Base-by-base conservation (phyloP, 768 basidiomycete species). In the Panaeolus papilionaceus region DNA sequence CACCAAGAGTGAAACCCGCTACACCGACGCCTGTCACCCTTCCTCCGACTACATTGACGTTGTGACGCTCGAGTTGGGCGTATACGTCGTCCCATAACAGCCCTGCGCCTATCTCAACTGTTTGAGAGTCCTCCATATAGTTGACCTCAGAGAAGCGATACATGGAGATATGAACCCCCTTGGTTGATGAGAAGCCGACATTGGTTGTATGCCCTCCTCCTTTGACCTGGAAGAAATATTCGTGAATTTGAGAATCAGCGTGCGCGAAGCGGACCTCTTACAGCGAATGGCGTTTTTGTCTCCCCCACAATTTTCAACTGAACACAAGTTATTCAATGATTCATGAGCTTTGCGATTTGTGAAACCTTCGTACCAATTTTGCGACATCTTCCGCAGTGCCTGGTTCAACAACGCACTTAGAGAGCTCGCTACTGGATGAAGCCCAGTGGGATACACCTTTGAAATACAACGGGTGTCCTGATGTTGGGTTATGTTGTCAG, bases 21-120 rank as follows among this genome's bases (percentile, higher is more conserved):
- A 89, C 86, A 38, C 88, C 88, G 33, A 88, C 84, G 10, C 88
- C 88, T 7, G 83, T 75, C 4, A 88, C 85, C 1, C 89, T 79
- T 3, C 85, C 88, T 0, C 90, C 90, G 5, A 89, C 81, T 16
- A 90, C 87, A 58, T 81, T 87, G 6, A 88, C 84, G 6, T 78
- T 79, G 65, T 79, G 71, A 0, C 84, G 85, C 47, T 75, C 80
- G 3, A 92, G 80, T 7, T 83, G 84, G 3, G 79, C 78, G 69
- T 90, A 91, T 1, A 76, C 88, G 39, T 89, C 85, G 72, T 92
- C 90, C 89, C 89, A 92, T 37, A 88, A 79, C 20, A 87, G 71
- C 5, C 85, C 85, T 8, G 84, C 71, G 0, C 84, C 85, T 33
- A 86, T 69, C 0, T 72, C 77, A 1, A 75, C 85, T 0, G 82